Base-by-base conservation (phyloP, 805 yeast species). In the Wickerhamiella qilinensis region DNA sequence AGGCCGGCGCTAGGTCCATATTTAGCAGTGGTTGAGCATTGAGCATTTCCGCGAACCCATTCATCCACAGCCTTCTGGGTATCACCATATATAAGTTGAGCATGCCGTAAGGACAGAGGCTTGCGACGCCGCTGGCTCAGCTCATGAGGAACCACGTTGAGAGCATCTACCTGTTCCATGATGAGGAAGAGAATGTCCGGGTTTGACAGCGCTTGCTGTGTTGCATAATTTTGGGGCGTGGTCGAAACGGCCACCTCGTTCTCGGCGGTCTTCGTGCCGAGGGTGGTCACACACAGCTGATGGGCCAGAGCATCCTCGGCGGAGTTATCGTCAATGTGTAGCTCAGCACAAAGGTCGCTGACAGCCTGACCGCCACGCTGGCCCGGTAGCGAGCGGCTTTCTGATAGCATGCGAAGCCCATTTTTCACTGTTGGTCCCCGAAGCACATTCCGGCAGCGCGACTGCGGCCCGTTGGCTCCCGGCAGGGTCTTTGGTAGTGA, bases 171-270 rank as follows among this genome's bases (percentile, higher is more conserved):
- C 51, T 63, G 72, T 20, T 62, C 59, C 18, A 82, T 56, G 11
- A 84, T 79, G 39, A 65, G 63, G 43, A 64, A 56, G 14, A 84
- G 62, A 38, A 84, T 76, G 55, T 84, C 95, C 0, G 94, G 94
- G 27, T 78, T 74, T 37, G 65, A 63, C 50, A 84, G 78, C 7
- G 84, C 77, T 14, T 57, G 48, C 55, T 62, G 57, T 49, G 39
- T 38, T 9, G 52, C 52, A 6, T 7, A 8, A 30, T 6, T 20
- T 30, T 15, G 8, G 19, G 19, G 24, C 31, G 21, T n/a, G n/a
- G 18, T 20, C 19, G 25, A 2, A 16, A 31, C 35, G 20, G 27
- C 25, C 16, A 31, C 33, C 7, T 14, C 15, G 15, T 8, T 6
- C 30, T 28, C 15, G 9, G 25, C 25, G 9, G 25, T 11, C 6